Evolutionary conservation across 2,329 filamentous ascomycete genomes (phyloP), one percentile per base, ranked within the genome.

Genomic region (Neopestalotiopsis sp.): DNA sequence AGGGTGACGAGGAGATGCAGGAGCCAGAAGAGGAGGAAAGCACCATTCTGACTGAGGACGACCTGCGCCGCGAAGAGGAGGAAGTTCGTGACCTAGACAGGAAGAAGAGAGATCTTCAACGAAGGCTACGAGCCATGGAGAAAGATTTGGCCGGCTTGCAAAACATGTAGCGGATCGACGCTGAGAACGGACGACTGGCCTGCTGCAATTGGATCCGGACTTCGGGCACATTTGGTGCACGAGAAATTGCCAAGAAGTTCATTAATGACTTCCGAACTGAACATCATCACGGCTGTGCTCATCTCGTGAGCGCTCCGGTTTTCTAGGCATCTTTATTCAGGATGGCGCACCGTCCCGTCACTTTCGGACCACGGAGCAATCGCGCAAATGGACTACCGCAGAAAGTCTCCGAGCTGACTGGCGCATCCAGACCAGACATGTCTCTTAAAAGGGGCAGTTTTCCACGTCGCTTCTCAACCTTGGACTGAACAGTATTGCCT

Each of bases 1-100:
- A 87, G 1, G 86, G 87, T 1, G 86, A 90, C 2, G 83, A 86
- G 57, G 83, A 84, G 4, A 28, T 28, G 3, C 83, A 74, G 1
- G 78, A 72, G 4, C 75, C 72, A 4, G 76, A 71, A 20, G 75
- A 73, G 6, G 79, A 77, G 34, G 78, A 76, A n/a, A 80, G 82
- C 30, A 78, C 80, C 49, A 77, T 84, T 4, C 83, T 89, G 81
- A 93, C 90, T 0, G 90, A 92, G 71, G 91, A 93, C 66, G 91
- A 94, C 74, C 76, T 94, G 67, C 84, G 84, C 71, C 83, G 84
- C 69, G 92, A 94, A 75, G 92, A 94, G 76, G 91, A 91, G 66
- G 91, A 90, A 76, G 84, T 88, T 4, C 82, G 83, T 66, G 84
- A 86, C 77, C 77, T 90, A 78, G 88, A 90, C 69, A 79, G 76